Percentiles rank a stretch among this genome's conserved stretches.
Conservation (phyloP, 768 basidiomycete species). For the Clathrus columnatus region DNA sequence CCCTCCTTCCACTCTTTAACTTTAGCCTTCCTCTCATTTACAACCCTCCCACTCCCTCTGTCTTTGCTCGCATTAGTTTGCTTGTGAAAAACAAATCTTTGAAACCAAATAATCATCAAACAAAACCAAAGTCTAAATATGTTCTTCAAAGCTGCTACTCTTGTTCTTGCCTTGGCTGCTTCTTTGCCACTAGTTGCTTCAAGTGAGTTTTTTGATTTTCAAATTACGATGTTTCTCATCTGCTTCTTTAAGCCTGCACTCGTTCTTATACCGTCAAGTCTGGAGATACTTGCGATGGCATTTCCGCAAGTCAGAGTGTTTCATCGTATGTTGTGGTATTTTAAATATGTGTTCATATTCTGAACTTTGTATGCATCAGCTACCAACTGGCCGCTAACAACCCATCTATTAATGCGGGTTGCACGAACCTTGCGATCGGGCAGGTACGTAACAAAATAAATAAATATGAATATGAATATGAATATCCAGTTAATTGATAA, state of each 20-base stretch:
- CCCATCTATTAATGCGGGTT: constrained; percentile 53
- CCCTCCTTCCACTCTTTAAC: too few relatives aligned
- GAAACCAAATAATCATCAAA: constrained; percentile 15
- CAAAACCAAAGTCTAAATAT: neutral
- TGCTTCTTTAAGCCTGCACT: constrained; percentile 34
- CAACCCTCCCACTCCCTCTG: too few relatives aligned
- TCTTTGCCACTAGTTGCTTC: neutral
- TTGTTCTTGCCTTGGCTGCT: neutral
- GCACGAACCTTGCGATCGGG: constrained; percentile 64
- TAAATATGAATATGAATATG: neutral
- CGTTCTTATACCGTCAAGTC: constrained; percentile 48
- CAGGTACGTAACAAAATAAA: constrained; percentile 46
- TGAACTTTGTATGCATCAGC: constrained; percentile 27
- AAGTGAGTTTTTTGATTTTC: neutral
- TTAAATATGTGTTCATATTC: constrained; percentile 17
- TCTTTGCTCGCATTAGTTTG: too few relatives aligned
- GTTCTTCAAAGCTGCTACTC: constrained; percentile 11
- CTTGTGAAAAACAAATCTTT: too few relatives aligned
- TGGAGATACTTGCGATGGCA: constrained; percentile 59
- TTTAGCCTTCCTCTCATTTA: too few relatives aligned
- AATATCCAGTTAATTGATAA: neutral
- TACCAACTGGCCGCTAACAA: constrained; percentile 78
- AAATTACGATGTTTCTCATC: neutral
- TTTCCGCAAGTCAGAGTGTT: constrained; percentile 51
- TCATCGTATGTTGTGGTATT: constrained; percentile 42